These are phyloP conservation scores for Fusarium nematophilum DNA, from an alignment of 2,329 filamentous ascomycete genomes.

Conservation along the genomic window DNA sequence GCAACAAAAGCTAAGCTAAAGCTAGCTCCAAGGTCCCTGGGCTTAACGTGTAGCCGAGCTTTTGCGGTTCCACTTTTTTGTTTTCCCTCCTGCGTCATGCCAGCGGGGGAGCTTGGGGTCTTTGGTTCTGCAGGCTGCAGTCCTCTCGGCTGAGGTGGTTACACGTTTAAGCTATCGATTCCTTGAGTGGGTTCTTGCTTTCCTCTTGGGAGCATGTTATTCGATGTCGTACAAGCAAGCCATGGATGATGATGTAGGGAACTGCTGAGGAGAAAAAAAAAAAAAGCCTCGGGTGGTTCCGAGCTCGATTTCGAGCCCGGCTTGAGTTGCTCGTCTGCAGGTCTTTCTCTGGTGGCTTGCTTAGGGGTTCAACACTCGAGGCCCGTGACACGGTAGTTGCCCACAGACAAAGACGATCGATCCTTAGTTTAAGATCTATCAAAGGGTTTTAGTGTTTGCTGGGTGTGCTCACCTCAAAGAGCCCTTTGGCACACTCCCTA, in stretches of 20 bases:
- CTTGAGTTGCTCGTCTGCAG: background rate
- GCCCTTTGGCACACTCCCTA: background rate
- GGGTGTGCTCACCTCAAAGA: background rate
- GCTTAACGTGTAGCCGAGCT: constrained; percentile 20
- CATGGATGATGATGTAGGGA: too few relatives aligned
- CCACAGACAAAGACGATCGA: constrained; percentile 5
- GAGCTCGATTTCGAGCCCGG: background rate
- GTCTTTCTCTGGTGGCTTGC: constrained; percentile 1
- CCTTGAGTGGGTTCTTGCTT: background rate
- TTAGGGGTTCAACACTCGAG: background rate
- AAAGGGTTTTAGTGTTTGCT: background rate
- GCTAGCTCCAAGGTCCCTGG: constrained; percentile 8
- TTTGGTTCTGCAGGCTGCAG: background rate
- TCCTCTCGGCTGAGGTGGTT: background rate
- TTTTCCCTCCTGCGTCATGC: too few relatives aligned
- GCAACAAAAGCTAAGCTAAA: too few relatives aligned
- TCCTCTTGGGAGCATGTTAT: background rate
- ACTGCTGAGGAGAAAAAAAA: background rate
- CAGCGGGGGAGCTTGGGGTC: background rate
- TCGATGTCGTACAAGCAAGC: constrained; percentile 3
- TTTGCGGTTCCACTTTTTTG: too few relatives aligned
- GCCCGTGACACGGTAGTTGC: background rate
- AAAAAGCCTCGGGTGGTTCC: constrained; percentile 7
- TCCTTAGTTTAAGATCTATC: background rate
- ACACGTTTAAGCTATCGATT: background rate